Percentiles rank a stretch among this genome's conserved stretches.
Evolutionary conservation across 345 rosid species (phyloP).

Genomic region (Pugionium cornutum): DNA sequence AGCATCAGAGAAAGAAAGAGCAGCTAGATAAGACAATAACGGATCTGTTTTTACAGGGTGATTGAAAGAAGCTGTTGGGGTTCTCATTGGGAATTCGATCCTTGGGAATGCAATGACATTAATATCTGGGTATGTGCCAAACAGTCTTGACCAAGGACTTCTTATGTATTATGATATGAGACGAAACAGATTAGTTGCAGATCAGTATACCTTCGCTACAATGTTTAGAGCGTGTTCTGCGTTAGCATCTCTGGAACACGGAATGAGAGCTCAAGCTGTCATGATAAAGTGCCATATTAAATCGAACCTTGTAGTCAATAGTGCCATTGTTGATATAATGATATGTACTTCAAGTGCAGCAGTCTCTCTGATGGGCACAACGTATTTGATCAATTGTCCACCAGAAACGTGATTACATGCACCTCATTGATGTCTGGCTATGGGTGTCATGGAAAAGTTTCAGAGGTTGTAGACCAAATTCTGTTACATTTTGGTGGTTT

Average conservation of each 20-base stretch:
- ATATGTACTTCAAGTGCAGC: constrained; percentile 82
- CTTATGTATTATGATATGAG: constrained; percentile 54
- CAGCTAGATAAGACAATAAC: constrained; percentile 52
- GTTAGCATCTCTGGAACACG: constrained; percentile 61
- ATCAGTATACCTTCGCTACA: constrained; percentile 69
- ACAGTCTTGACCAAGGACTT: constrained; percentile 52
- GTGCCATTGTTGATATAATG: constrained; percentile 69
- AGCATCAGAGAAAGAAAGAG: constrained; percentile 36
- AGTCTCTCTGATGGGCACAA: constrained; percentile 49
- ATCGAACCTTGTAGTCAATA: constrained; percentile 57
- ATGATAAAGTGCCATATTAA: constrained; percentile 50
- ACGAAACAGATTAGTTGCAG: constrained; percentile 48
- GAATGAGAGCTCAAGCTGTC: constrained; percentile 59
- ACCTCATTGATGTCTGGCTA: constrained; percentile 71
- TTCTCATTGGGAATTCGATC: constrained; percentile 44
- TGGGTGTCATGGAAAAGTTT: constrained; percentile 64
- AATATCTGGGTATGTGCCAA: constrained; percentile 62
- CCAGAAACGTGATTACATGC: constrained; percentile 64
- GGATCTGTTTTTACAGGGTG: constrained; percentile 67
- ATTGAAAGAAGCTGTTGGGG: constrained; percentile 63
- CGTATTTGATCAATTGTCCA: constrained; percentile 45
- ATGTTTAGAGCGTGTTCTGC: constrained; percentile 62
- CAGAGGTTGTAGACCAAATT: constrained; percentile 64
- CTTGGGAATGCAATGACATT: constrained; percentile 64
- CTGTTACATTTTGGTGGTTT: constrained; percentile 64